Conservation (phyloP, 495 filamentous ascomycete species). For the Lentithecium fluviatile region DNA sequence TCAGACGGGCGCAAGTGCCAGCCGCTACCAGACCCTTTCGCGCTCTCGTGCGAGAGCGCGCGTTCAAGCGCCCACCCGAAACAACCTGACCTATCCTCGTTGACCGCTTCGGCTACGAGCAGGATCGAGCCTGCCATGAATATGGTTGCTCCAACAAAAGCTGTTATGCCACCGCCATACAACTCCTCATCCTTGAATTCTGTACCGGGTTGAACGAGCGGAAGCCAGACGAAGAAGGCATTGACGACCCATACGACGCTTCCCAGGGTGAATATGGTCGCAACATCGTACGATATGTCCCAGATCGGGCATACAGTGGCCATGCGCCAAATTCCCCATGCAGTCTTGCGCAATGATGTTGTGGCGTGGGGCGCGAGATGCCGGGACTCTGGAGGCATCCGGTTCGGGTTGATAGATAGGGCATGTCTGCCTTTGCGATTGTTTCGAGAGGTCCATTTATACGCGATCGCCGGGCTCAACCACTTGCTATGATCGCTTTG, state of each 20-base stretch:
- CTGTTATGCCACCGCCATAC: conserved; percentile 60
- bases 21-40: neutral
- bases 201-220: conserved; percentile 53
- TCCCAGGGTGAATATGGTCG: conserved; percentile 62
- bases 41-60: conserved; percentile 13
- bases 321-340: conserved; percentile 56
- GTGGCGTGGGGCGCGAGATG: conserved; percentile 49
- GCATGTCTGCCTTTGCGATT: conserved; percentile 70
- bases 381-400: conserved; percentile 31
- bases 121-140: conserved; percentile 67
- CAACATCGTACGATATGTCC: conserved; percentile 70
- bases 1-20: conserved; percentile 13
- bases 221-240: conserved; percentile 66
- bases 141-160: conserved; percentile 67
- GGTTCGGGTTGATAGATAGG: conserved; percentile 47
- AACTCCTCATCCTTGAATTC: conserved; percentile 56
- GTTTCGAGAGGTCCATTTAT: conserved; percentile 64
- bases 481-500: conserved; percentile 12
- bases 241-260: conserved; percentile 67
- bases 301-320: conserved; percentile 58
- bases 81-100: conserved; percentile 63
- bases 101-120: conserved; percentile 67
- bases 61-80: conserved; percentile 69
- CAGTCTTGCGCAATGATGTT: conserved; percentile 42
- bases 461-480: conserved; percentile 34